phyloP scores from a whole-genome alignment of 371 early-diverging fungal species.

The Chytridium lagenaria region DNA sequence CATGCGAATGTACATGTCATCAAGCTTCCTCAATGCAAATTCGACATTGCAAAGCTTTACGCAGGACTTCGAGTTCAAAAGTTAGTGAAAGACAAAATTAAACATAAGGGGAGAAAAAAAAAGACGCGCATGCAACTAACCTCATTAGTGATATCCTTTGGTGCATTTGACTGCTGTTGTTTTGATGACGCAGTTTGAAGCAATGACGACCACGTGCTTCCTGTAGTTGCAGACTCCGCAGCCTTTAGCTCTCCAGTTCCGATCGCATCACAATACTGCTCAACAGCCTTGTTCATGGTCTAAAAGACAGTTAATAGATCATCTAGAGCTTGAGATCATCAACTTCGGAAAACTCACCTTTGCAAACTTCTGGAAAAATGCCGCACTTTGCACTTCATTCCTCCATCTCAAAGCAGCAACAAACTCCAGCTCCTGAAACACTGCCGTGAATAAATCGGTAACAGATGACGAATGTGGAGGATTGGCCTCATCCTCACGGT shows the following conservation, averaged over 20 bases:
- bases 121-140: constrained; percentile 11
- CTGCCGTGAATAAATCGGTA: constrained; percentile 49
- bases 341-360: too few relatives aligned
- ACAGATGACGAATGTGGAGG: constrained; percentile 46
- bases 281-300: constrained; percentile 49
- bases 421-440: constrained; percentile 50
- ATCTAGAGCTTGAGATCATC: too few relatives aligned
- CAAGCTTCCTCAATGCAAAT: constrained; percentile 46
- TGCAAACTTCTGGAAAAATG: constrained; percentile 52
- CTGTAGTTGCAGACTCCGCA: constrained; percentile 4
- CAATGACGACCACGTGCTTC: constrained; percentile 24
- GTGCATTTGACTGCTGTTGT: constrained; percentile 35
- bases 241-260: constrained; percentile 44
- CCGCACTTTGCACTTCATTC: constrained; percentile 47
- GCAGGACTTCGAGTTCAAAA: too few relatives aligned
- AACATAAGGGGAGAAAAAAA: background rate
- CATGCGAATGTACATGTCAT: constrained; percentile 49
- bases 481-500: constrained; percentile 22
- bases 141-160: constrained; percentile 51
- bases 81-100: too few relatives aligned
- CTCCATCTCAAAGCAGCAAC: constrained; percentile 49
- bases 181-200: constrained; percentile 34
- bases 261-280: constrained; percentile 55
- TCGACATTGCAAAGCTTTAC: constrained; percentile 54
- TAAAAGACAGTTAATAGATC: too few relatives aligned